Evolutionary conservation across 1,284 basidiomycete species (phyloP).

Genomic region (Ceratobasidium sp.): DNA sequence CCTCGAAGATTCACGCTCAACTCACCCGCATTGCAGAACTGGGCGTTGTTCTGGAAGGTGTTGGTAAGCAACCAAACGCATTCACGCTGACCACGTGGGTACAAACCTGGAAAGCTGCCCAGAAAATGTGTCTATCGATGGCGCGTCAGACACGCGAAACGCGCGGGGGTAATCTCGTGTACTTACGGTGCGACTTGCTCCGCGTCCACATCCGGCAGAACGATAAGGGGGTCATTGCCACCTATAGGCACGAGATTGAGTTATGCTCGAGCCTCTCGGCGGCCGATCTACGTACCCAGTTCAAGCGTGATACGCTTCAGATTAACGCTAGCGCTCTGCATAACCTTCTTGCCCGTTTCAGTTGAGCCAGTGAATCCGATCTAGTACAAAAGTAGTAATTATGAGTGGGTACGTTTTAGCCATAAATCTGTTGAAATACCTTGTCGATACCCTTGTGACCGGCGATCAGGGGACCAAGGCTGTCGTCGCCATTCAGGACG

Average conservation of each 20-base stretch:
- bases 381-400: background rate
- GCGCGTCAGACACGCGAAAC: background rate
- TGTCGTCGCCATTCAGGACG: conserved; percentile 39
- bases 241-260: conserved; percentile 1
- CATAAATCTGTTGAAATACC: background rate
- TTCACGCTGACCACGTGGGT: background rate
- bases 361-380: conserved; percentile 41
- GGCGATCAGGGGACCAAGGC: conserved; percentile 30
- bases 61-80: background rate
- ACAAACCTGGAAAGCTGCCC: conserved; percentile 39
- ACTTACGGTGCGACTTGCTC: conserved; percentile 38
- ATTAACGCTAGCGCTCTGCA: conserved; percentile 42
- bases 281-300: conserved; percentile 34
- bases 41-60: conserved; percentile 37
- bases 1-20: background rate
- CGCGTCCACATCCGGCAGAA: conserved; percentile 34
- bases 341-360: conserved; percentile 34
- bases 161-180: background rate
- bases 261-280: background rate
- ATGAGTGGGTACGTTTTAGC: background rate
- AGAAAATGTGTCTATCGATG: conserved; percentile 35
- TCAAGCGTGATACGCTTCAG: conserved; percentile 40
- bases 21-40: conserved; percentile 44
- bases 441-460: conserved; percentile 35
- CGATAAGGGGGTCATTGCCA: conserved; percentile 39